These are phyloP conservation scores for Hirschioporus abietinus DNA, from an alignment of 768 basidiomycete species.

Conservation along the genomic window DNA sequence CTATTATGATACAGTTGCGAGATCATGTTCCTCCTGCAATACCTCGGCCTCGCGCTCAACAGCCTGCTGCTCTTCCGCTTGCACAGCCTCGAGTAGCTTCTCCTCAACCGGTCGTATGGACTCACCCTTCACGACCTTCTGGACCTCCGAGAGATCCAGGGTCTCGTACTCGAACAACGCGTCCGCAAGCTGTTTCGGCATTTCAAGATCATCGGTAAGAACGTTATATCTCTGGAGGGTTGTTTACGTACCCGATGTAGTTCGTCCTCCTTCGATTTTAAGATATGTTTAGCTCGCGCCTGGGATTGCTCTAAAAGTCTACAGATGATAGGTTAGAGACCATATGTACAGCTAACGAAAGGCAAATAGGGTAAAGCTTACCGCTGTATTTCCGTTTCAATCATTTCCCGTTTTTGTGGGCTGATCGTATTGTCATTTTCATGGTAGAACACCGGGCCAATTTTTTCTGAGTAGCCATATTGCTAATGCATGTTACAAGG, in stretches of 20 bases:
- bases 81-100: slow-evolving; percentile 30
- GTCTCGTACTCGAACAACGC: slow-evolving; percentile 97
- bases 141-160: slow-evolving; percentile 79
- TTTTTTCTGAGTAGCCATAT: slow-evolving; percentile 42
- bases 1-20: neutral
- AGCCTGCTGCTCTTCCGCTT: neutral
- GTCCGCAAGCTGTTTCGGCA: slow-evolving; percentile 60
- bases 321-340: slow-evolving; percentile 13
- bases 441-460: slow-evolving; percentile 80
- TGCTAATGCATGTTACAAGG: slow-evolving; percentile 3
- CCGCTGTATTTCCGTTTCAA: slow-evolving; percentile 84
- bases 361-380: slow-evolving; percentile 34
- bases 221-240: neutral
- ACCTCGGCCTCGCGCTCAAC: neutral
- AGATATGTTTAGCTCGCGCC: slow-evolving; percentile 54
- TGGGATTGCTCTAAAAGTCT: slow-evolving; percentile 68
- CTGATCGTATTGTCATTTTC: slow-evolving; percentile 69
- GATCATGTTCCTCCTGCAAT: neutral
- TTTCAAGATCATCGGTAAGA: slow-evolving; percentile 9
- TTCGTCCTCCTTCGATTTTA: slow-evolving; percentile 66
- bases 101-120: slow-evolving; percentile 66
- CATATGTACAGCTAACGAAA: slow-evolving; percentile 5
- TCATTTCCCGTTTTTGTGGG: slow-evolving; percentile 70
- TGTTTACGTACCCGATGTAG: slow-evolving; percentile 56
- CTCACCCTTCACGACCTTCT: slow-evolving; percentile 80